Evolutionary conservation across 1,284 basidiomycete genomes (phyloP).

Genomic region (Prillingera fragicola): DNA sequence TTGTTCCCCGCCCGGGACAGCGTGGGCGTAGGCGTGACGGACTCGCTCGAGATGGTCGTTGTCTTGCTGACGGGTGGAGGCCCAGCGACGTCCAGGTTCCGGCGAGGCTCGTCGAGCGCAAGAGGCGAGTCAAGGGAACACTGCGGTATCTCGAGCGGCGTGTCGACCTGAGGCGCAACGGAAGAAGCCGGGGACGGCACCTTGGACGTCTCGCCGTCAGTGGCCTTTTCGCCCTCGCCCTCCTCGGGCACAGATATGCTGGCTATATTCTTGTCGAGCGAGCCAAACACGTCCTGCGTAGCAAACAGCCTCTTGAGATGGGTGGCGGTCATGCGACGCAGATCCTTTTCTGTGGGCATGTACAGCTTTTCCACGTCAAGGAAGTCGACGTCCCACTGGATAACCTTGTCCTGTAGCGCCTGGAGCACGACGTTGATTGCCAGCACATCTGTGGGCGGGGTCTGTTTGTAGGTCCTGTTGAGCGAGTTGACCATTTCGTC

Average conservation of each 20-base stretch:
- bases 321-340: conserved; percentile 45
- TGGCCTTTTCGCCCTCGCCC: conserved; percentile 56
- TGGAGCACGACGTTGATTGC: conserved; percentile 82
- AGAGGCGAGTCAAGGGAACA: conserved; percentile 6
- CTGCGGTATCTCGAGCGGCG: not conserved
- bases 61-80: conserved; percentile 8
- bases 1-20: conserved; percentile 5
- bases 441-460: conserved; percentile 74
- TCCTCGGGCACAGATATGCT: conserved; percentile 66
- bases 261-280: conserved; percentile 41
- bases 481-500: conserved; percentile 70
- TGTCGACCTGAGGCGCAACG: not conserved
- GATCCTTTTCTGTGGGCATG: conserved; percentile 48
- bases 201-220: conserved; percentile 11
- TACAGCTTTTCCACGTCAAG: conserved; percentile 54
- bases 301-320: conserved; percentile 53
- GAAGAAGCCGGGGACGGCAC: not conserved
- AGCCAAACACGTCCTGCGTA: conserved; percentile 48
- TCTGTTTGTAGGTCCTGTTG: conserved; percentile 72
- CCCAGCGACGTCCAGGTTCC: not conserved
- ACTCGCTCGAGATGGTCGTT: conserved; percentile 1
- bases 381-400: conserved; percentile 71
- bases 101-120: not conserved
- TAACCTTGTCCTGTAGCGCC: conserved; percentile 85
- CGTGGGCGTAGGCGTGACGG: conserved; percentile 11